Evolutionary conservation across 2,329 filamentous ascomycete species (phyloP), one percentile per base, ranked within the genome.

Genomic region (Myriosclerotinia duriaeana): DNA sequence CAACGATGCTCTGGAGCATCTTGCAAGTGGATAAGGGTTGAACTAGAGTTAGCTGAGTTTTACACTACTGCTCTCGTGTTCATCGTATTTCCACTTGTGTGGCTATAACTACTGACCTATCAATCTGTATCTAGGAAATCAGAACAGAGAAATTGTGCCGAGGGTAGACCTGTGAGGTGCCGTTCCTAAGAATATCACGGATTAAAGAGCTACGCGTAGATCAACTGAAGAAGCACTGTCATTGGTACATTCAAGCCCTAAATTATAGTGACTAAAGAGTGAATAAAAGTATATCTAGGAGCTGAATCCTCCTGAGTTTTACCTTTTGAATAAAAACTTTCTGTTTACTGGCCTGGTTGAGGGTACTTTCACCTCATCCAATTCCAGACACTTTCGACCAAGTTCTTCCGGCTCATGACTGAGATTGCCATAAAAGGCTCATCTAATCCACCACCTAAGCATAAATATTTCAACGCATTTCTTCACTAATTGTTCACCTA

Each of bases 221-320:
- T n/a, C 0, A 9, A 14, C 1, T 9, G 26, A n/a, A 0, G 5
- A 34, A 20, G 34, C 12, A 8, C 2, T 1, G 0, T 1, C 8
- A 46, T 59, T 5, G 17, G 11, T 11, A 6, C n/a, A 11, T 3
- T 46, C 26, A 4, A 48, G 3, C 14, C 9, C 6, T 36, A 22
- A 22, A 20, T 0, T 7, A 48, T n/a, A 6, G 11, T 48, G 30
- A 7, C 3, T 2, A 36, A 11, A 22, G n/a, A 15, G 22, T n/a
- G 3, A 17, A 17, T 6, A n/a, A 22, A 22, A 22, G 1, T 60
- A 12, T 17, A 7, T 36, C 1, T 36, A 22, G 12, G 7, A 7
- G 9, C 5, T n/a, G 42, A 26, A 22, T 38, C 4, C 20, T 17
- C 15, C 34, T 11, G 20, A 1, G 5, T 48, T 11, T 15, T 2